These are phyloP conservation scores for Pythium monospermum DNA, from an alignment of 352 stramenopile species.

Conservation along the genomic window DNA sequence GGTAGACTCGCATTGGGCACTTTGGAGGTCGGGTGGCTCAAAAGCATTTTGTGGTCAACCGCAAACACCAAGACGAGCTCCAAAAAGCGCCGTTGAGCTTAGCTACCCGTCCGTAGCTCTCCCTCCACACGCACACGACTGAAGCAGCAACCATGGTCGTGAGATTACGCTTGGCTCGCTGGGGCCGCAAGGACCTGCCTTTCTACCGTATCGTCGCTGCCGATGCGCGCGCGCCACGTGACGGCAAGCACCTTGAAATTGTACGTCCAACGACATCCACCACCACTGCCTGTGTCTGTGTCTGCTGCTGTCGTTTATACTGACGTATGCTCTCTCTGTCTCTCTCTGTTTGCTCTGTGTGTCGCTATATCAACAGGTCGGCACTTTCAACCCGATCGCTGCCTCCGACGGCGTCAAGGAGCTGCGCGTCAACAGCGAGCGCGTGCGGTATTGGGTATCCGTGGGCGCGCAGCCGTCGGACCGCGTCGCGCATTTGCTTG, in stretches of 20 bases:
- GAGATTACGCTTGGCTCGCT: slow-evolving; percentile 80
- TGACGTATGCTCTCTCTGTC: no score
- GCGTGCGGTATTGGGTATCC: slow-evolving; percentile 85
- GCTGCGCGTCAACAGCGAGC: slow-evolving; percentile 82
- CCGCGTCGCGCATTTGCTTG: slow-evolving; percentile 73
- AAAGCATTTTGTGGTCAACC: no score
- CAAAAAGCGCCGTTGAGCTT: no score
- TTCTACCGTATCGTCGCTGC: slow-evolving; percentile 89
- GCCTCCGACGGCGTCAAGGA: slow-evolving; percentile 82
- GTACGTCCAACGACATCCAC: no score
- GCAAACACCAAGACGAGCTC: no score
- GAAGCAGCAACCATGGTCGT: slow-evolving; percentile 77
- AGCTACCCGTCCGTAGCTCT: no score
- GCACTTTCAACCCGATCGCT: slow-evolving; percentile 86
- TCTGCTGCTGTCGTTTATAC: no score
- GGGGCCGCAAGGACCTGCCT: slow-evolving; percentile 82
- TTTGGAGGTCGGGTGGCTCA: no score
- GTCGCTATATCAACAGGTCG: slow-evolving; percentile 34
- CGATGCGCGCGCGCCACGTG: slow-evolving; percentile 72
- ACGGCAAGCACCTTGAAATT: slow-evolving; percentile 85
- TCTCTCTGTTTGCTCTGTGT: background rate
- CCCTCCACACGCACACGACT: no score
- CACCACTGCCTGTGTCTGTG: no score
- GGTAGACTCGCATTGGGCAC: background rate
- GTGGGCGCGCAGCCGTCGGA: slow-evolving; percentile 84